Base-by-base conservation (phyloP, 805 yeast species). In the Wickerhamiella alocasiicola region DNA sequence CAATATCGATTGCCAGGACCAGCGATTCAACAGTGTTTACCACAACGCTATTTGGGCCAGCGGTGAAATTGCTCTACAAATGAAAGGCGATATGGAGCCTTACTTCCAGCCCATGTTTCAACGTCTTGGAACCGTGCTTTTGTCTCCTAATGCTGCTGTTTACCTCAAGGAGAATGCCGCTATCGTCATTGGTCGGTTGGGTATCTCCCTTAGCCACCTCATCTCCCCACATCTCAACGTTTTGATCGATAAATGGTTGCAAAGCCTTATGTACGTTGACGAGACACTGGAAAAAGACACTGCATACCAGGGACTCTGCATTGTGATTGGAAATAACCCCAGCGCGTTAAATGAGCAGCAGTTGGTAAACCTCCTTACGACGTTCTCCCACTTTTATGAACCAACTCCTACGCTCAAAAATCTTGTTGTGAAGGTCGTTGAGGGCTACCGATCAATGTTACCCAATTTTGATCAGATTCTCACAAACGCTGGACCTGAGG, bases 31-130 rank as follows among this genome's bases (percentile, higher is more conserved):
- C 48, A 74, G 88, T 0, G 84, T 81, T 2, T 77, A 78, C 51
- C 82, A 81, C 60, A 91, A 91, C 59, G 91, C 97, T 1, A 76
- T 83, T 37, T 91, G 98, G 98, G 74, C 95, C 2, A 62, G 81
- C 11, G 97, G 98, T 32, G 94, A 91, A 57, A 74, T 91, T 23
- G 68, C 83, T 3, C 65, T 85, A 53, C 71, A 81, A 42, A 53
- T 72, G 12, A 56, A 48, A 43, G 50, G 52, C 30, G 44, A 49
- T 18, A 50, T 78, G 46, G 62, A 61, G 31, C 76, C 74, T 12
- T 78, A 70, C 52, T 56, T 78, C 33, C 61, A 57, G 28, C 74
- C 74, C 45, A 59, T 80, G 47, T 64, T 76, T 46, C 67, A 64
- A 31, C 58, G 76, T 17, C 59, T 82, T 42, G 71, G 79, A 12